Percentiles rank a stretch among this genome's conserved stretches.
Evolutionary conservation across 352 stramenopile species (phyloP).

Genomic region (Plasmopara muralis): DNA sequence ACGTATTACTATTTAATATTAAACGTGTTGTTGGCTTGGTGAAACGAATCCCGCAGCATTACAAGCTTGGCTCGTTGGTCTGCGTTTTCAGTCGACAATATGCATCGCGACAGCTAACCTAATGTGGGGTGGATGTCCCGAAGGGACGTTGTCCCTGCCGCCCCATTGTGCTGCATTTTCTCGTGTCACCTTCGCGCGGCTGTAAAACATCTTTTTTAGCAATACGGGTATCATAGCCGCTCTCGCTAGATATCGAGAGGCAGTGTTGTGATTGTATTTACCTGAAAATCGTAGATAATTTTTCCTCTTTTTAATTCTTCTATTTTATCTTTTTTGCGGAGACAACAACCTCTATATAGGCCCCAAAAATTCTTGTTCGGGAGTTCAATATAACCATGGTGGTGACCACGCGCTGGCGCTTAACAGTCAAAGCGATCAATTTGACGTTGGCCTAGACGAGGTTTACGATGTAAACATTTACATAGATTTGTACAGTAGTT

Average conservation of each 20-base stretch:
- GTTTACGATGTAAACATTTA: too few relatives aligned
- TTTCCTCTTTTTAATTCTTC: not conserved
- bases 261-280: not conserved
- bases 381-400: too few relatives aligned
- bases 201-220: not conserved
- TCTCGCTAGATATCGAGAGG: not conserved
- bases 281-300: not conserved
- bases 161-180: not conserved
- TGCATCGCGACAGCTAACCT: not conserved
- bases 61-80: not conserved
- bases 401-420: too few relatives aligned
- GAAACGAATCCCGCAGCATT: not conserved
- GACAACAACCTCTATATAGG: too few relatives aligned
- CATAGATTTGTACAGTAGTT: not conserved
- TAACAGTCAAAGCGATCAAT: too few relatives aligned
- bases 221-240: not conserved
- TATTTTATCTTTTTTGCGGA: too few relatives aligned
- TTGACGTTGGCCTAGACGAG: too few relatives aligned
- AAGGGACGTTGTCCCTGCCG: not conserved
- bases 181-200: too few relatives aligned
- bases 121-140: not conserved
- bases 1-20: not conserved
- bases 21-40: not conserved
- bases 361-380: too few relatives aligned
- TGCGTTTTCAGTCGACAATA: not conserved